Conservation (phyloP, 2,329 filamentous ascomycete species). For the Aurifilum marmelostoma region DNA sequence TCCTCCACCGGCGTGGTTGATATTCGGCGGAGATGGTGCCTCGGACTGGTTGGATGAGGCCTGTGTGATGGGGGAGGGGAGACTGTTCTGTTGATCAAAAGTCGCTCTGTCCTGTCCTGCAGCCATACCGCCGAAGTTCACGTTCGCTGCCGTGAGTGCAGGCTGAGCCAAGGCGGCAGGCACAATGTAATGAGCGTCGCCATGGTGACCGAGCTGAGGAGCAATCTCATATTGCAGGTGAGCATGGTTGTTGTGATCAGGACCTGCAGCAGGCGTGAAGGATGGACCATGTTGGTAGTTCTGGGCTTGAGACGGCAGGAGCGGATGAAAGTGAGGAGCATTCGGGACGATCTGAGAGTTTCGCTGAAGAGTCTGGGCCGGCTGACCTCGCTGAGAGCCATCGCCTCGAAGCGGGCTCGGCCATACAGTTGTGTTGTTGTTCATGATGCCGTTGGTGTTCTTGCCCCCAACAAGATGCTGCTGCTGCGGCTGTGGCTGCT, state of each 20-base stretch:
- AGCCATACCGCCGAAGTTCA: background rate
- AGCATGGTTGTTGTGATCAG: background rate
- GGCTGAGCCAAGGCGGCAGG: background rate
- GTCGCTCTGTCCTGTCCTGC: background rate
- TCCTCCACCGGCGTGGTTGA: background rate
- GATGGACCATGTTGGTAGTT: background rate
- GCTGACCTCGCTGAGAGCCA: background rate
- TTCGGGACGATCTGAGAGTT: background rate
- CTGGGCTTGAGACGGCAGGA: background rate
- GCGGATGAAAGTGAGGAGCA: background rate
- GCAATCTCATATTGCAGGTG: background rate
- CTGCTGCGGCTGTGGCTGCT: background rate
- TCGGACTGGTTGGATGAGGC: conserved; percentile 10
- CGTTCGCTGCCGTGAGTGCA: background rate
- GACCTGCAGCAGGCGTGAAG: background rate
- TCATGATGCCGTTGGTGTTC: background rate
- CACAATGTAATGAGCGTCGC: background rate
- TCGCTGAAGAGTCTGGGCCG: background rate
- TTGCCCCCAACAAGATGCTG: background rate
- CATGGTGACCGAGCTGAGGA: conserved; percentile 4
- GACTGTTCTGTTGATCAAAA: conserved; percentile 2
- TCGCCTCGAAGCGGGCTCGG: background rate
- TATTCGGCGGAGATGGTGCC: background rate
- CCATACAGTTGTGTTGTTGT: background rate
- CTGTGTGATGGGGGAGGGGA: conserved; percentile 11